phyloP scores from a whole-genome alignment of 768 basidiomycete genomes.

The Serendipita indica region DNA sequence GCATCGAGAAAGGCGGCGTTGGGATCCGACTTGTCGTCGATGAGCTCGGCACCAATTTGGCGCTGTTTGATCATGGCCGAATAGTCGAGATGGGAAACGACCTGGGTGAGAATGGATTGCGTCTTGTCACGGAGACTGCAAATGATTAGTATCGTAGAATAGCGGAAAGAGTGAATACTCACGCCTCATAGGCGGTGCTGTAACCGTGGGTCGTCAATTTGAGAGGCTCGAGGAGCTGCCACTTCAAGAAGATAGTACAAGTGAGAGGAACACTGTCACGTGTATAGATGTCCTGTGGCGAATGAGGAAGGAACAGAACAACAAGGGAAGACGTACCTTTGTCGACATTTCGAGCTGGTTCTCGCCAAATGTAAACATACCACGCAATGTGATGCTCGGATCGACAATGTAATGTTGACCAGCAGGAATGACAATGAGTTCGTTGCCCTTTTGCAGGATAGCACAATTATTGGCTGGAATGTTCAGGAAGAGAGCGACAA shows the following conservation, averaged over 20 bases:
- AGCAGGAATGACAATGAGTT: constrained; percentile 60
- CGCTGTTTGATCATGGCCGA: constrained; percentile 63
- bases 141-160: background rate
- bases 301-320: too few relatives aligned
- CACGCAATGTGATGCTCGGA: constrained; percentile 67
- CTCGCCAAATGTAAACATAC: constrained; percentile 66
- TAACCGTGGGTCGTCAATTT: constrained; percentile 71
- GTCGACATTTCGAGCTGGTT: constrained; percentile 79
- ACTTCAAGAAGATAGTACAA: constrained; percentile 72
- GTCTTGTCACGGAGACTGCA: constrained; percentile 47
- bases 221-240: constrained; percentile 39
- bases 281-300: constrained; percentile 75
- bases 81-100: constrained; percentile 61
- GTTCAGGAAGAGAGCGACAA: constrained; percentile 67
- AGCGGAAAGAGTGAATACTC: constrained; percentile 8
- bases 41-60: constrained; percentile 56
- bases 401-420: constrained; percentile 78
- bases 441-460: constrained; percentile 67
- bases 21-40: constrained; percentile 53
- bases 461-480: constrained; percentile 82
- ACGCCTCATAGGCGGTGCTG: constrained; percentile 65
- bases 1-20: constrained; percentile 73
- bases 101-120: constrained; percentile 75
- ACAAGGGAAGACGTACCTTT: too few relatives aligned
- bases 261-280: constrained; percentile 78